phyloP scores from a whole-genome alignment of 768 basidiomycete genomes.

The Coprinopsis marcescibilis region DNA sequence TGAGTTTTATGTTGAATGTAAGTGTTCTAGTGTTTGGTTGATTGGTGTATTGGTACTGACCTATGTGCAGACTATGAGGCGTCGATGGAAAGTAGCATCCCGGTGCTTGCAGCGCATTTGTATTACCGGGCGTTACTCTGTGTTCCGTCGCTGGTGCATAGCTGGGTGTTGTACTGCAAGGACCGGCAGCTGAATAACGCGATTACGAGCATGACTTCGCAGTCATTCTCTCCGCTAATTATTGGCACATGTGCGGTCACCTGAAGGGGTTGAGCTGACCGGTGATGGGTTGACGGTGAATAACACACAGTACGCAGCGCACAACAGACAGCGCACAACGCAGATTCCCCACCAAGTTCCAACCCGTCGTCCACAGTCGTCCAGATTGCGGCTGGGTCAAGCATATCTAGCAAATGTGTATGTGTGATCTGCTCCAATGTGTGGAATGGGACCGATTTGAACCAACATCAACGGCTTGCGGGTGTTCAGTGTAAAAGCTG shows the following conservation, averaged over 20 bases:
- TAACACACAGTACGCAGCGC: too few species aligned
- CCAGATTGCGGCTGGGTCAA: too few species aligned
- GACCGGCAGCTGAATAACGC: constrained; percentile 81
- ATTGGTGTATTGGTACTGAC: not conserved
- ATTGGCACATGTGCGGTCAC: constrained; percentile 67
- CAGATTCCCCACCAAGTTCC: too few species aligned
- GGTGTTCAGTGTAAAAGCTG: too few species aligned
- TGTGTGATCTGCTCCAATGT: too few species aligned
- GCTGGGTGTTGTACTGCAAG: constrained; percentile 83
- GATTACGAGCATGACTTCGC: constrained; percentile 72
- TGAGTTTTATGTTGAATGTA: constrained; percentile 73
- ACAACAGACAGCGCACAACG: too few species aligned
- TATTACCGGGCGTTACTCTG: constrained; percentile 83
- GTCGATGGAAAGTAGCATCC: constrained; percentile 43
- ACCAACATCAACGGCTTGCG: too few species aligned
- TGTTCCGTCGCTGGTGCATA: constrained; percentile 79
- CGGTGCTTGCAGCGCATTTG: constrained; percentile 76
- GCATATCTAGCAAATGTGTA: too few species aligned
- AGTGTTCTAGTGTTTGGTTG: constrained; percentile 17
- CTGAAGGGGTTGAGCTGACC: constrained; percentile 47
- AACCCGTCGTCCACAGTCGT: too few species aligned
- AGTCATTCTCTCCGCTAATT: constrained; percentile 85
- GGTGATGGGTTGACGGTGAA: constrained; percentile 82
- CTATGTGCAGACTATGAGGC: constrained; percentile 51
- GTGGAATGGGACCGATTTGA: too few species aligned